Base-by-base conservation (phyloP, 768 basidiomycete genomes). In the Pisolithus orientalis region DNA sequence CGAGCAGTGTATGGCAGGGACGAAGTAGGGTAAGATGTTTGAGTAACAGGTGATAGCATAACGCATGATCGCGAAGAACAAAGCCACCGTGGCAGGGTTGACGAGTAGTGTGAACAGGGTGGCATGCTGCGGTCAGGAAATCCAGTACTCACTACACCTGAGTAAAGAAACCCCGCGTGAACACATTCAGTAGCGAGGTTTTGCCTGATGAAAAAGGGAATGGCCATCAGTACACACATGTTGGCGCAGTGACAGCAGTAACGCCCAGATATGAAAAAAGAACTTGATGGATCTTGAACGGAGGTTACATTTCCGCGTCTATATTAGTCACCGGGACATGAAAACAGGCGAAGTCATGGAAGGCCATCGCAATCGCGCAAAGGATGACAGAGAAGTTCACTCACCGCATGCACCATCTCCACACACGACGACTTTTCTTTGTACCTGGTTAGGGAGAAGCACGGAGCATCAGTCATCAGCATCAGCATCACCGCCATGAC, bases 371-470 rank as follows among this genome's bases (percentile, higher is more conserved):
- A 16, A 17, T 17, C 34, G 32, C 38, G 21, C 24, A 28, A 42
- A 25, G 24, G 39, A 25, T 44, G 10, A 32, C 57, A 57, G 62
- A 59, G 39, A 21, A 39, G 24, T 11, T 14, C 17, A 47, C 80
- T 53, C 63, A 88, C 94, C 94, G 62, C 90, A 94, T 50, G 94
- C 94, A 59, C 94, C 94, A 70, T 98, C 94, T 37, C 94, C 94
- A 56, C 94, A 87, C n/a, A 98, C 94, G 27, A 94, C 88, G 38
- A 90, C 73, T 70, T 86, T 84, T 49, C 80, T 72, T 63, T 77
- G 78, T 45, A 79, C 59, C 76, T 78, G 55, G 56, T 48, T 56
- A 52, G 54, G 21, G 56, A 9, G 58, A 6, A 44, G 45, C 34
- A 4, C 54, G 54, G 57, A 21, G 57, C 38, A 47, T 28, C 44